phyloP scores from a whole-genome alignment of 2,329 filamentous ascomycete species.

The Penicillium sp. region DNA sequence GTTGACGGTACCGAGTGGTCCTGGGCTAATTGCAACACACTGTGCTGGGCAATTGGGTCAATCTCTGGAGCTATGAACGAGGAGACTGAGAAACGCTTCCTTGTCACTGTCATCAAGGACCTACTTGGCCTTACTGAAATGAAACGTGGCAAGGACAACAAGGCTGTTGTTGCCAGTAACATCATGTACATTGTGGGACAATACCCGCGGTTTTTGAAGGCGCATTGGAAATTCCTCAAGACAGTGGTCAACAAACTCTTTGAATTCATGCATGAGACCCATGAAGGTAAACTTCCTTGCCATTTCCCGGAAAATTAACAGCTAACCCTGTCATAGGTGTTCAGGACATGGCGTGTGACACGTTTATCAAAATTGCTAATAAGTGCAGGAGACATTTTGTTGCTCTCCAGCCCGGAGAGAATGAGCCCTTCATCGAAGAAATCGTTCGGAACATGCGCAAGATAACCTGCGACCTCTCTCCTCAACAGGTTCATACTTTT shows the following conservation, averaged over 20 bases:
- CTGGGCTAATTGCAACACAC: slow-evolving; percentile 99
- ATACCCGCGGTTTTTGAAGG: slow-evolving; percentile 97
- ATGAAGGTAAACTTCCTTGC: slow-evolving; percentile 71
- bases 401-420: slow-evolving; percentile 90
- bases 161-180: slow-evolving; percentile 97
- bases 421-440: slow-evolving; percentile 96
- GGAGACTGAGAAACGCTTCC: slow-evolving; percentile 96
- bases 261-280: slow-evolving; percentile 99
- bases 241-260: slow-evolving; percentile 99
- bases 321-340: slow-evolving; percentile 66
- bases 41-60: slow-evolving; percentile 99
- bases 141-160: slow-evolving; percentile 99
- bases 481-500: slow-evolving; percentile 97
- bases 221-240: slow-evolving; percentile 99
- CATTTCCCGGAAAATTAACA: neutral
- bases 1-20: slow-evolving; percentile 98
- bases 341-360: slow-evolving; percentile 99
- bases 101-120: slow-evolving; percentile 98
- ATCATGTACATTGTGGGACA: slow-evolving; percentile 99
- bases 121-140: slow-evolving; percentile 95
- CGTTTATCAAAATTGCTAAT: slow-evolving; percentile 99
- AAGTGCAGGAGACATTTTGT: slow-evolving; percentile 98
- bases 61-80: slow-evolving; percentile 99
- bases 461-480: slow-evolving; percentile 92
- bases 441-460: slow-evolving; percentile 95